Conservation (phyloP, 1,284 basidiomycete species). For the Cutaneotrichosporon mucoides region DNA sequence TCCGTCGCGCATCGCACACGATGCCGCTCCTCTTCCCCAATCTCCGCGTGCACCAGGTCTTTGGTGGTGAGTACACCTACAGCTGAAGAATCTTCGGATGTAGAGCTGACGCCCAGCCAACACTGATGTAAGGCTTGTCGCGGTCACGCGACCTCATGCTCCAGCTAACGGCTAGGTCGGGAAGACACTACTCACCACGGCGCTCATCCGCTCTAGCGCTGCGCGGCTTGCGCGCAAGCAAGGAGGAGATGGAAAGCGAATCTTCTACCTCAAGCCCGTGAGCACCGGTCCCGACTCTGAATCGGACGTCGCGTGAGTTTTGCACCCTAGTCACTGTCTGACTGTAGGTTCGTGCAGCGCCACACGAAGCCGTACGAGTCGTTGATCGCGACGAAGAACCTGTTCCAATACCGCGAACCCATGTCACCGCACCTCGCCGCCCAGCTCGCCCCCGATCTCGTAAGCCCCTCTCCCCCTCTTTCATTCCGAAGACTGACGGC, state of each 20-base stretch:
- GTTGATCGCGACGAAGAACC: conserved; percentile 62
- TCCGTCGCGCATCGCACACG: neutral
- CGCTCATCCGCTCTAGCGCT: conserved; percentile 71
- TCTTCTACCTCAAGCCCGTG: conserved; percentile 85
- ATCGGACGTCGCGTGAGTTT: conserved; percentile 71
- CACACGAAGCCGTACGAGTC: conserved; percentile 53
- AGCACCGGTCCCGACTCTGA: conserved; percentile 77
- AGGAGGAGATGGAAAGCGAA: conserved; percentile 43
- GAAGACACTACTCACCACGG: conserved; percentile 82
- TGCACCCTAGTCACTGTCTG: neutral
- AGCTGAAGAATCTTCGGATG: neutral
- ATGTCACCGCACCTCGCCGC: conserved; percentile 91
- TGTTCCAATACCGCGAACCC: conserved; percentile 81
- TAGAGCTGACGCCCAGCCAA: conserved; percentile 54
- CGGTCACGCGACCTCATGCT: too few species aligned
- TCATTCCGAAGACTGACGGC: conserved; percentile 8
- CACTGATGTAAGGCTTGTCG: conserved; percentile 56
- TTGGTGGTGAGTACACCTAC: conserved; percentile 55
- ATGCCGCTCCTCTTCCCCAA: conserved; percentile 63
- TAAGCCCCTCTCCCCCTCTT: conserved; percentile 9
- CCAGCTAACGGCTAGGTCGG: conserved; percentile 58
- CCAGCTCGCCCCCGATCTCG: conserved; percentile 55
- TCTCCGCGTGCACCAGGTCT: conserved; percentile 79
- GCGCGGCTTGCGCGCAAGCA: conserved; percentile 37
- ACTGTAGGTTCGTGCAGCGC: conserved; percentile 63